phyloP scores from a whole-genome alignment of 441 rosid species.

The Macaranga tanarius region DNA sequence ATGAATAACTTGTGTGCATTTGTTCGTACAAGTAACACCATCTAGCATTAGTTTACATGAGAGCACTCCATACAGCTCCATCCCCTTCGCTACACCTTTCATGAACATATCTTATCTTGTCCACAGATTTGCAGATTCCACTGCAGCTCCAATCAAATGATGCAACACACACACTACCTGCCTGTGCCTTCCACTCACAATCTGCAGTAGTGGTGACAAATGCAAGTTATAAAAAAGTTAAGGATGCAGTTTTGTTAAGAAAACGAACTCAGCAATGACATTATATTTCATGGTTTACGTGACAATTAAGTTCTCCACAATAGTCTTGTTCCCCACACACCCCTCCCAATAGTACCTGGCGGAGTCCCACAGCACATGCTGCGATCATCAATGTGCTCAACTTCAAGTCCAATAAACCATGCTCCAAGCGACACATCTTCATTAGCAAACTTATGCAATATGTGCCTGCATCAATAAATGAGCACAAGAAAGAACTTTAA shows the following conservation, averaged over 20 bases:
- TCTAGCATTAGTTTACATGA: conserved; percentile 29
- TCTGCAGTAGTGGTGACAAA: conserved; percentile 38
- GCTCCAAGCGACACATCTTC: conserved; percentile 94
- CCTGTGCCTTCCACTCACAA: conserved; percentile 98
- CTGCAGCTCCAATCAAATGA: conserved; percentile 99
- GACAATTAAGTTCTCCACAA: background rate
- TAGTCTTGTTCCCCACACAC: background rate
- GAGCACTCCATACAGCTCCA: conserved; percentile 78
- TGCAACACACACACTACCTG: conserved; percentile 81
- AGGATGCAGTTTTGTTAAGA: background rate
- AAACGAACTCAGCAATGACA: background rate
- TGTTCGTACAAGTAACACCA: conserved; percentile 1
- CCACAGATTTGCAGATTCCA: conserved; percentile 93
- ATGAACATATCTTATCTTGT: conserved; percentile 77
- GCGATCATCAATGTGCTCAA: conserved; percentile 84
- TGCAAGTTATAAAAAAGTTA: background rate
- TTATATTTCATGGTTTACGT: background rate
- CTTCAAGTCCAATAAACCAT: conserved; percentile 95
- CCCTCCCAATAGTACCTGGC: conserved; percentile 53
- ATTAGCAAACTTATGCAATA: conserved; percentile 85
- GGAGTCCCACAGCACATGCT: conserved; percentile 93
- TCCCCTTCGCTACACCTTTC: conserved; percentile 87
- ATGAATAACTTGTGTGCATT: background rate
- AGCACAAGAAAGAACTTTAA: conserved; percentile 18
- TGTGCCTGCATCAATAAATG: conserved; percentile 52